phyloP scores from a whole-genome alignment of 2,329 filamentous ascomycete species.

The Gaeumannomyces tritici region DNA sequence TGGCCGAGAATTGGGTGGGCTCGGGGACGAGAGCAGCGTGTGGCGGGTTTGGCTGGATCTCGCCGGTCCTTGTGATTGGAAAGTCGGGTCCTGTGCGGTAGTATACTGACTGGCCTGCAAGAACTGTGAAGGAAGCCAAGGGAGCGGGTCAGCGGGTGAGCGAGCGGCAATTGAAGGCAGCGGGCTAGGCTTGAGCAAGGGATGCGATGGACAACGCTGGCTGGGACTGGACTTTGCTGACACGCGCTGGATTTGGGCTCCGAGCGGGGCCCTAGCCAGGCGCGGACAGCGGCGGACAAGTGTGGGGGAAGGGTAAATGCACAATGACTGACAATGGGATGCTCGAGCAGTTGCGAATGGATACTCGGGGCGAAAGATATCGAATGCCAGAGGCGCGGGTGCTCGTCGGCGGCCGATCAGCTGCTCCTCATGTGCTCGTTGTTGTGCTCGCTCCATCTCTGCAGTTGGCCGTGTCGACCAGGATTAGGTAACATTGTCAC shows the following conservation, averaged over 20 bases:
- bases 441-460: not conserved
- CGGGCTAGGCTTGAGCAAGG: not conserved
- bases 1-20: not conserved
- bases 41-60: not conserved
- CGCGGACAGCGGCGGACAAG: not conserved
- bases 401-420: not conserved
- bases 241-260: not conserved
- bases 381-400: not conserved
- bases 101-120: not conserved
- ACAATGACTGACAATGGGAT: slow-evolving; percentile 1
- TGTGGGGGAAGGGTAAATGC: not conserved
- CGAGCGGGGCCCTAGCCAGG: not conserved
- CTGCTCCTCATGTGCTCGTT: not conserved
- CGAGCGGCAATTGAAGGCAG: not conserved
- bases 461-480: not conserved
- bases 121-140: not conserved
- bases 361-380: slow-evolving; percentile 1
- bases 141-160: not conserved
- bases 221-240: not conserved
- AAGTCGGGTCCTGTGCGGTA: not conserved
- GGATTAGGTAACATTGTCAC: not conserved
- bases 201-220: not conserved
- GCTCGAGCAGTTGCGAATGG: not conserved
- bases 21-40: not conserved
- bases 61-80: not conserved